Percentiles rank a stretch among this genome's conserved stretches.
Evolutionary conservation across 129 eudicot species (phyloP).

Genomic region (Smallanthus sonchifolius): DNA sequence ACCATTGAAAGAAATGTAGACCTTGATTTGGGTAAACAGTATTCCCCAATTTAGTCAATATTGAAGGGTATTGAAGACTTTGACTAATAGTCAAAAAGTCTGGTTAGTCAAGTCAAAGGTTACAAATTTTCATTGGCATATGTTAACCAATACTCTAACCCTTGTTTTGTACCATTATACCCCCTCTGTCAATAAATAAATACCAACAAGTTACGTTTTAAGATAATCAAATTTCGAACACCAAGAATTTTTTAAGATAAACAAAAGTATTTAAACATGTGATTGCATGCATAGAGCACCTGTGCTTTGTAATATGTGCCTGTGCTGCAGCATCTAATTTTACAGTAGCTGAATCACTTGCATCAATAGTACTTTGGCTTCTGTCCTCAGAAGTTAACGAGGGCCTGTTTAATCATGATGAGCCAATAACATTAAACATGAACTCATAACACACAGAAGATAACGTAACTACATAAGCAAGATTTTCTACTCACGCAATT

Average conservation of each 20-base stretch:
- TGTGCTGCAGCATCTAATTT: slow-evolving; percentile 82
- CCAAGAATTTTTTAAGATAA: background rate
- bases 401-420: slow-evolving; percentile 36
- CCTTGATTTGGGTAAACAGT: background rate
- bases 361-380: slow-evolving; percentile 30
- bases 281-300: slow-evolving; percentile 37
- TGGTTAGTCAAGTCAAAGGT: background rate
- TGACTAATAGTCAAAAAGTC: background rate
- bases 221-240: background rate
- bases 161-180: background rate
- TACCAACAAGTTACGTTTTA: background rate
- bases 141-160: background rate
- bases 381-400: slow-evolving; percentile 36
- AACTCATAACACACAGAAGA: background rate
- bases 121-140: background rate
- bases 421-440: background rate
- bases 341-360: slow-evolving; percentile 45
- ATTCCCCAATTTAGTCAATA: background rate
- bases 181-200: background rate
- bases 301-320: slow-evolving; percentile 78
- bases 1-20: background rate
- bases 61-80: background rate
- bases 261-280: background rate
- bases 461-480: background rate
- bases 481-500: slow-evolving; percentile 42